These are phyloP conservation scores for Solanum stenotomum DNA, from an alignment of 257 asterid species.

Conservation along the genomic window DNA sequence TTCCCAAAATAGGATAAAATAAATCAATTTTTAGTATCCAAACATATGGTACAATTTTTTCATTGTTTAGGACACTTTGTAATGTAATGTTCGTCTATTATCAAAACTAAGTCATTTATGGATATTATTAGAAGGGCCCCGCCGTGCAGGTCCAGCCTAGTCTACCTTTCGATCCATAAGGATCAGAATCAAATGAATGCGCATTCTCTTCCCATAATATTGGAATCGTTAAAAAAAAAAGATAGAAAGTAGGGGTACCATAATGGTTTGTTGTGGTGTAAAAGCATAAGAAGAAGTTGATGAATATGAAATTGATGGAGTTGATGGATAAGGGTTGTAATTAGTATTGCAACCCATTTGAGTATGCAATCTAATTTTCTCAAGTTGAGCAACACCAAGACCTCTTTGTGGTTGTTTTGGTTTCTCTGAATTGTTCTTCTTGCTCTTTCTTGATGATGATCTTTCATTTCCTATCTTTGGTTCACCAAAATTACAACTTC, in stretches of 20 bases:
- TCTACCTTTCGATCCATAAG: too few relatives aligned
- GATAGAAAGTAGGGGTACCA: constrained; percentile 12
- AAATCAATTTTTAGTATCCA: not conserved
- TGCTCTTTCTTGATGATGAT: constrained; percentile 48
- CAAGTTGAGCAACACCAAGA: constrained; percentile 89
- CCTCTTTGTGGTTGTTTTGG: constrained; percentile 91
- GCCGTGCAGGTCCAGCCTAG: too few relatives aligned
- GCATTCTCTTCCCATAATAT: not conserved
- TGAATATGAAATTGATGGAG: constrained; percentile 29
- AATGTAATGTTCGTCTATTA: not conserved
- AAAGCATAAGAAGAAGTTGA: constrained; percentile 36
- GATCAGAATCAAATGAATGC: not conserved
- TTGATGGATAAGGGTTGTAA: constrained; percentile 39
- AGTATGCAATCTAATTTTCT: constrained; percentile 74
- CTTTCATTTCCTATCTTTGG: constrained; percentile 35
- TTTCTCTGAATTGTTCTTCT: constrained; percentile 52
- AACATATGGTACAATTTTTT: not conserved
- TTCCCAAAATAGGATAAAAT: not conserved
- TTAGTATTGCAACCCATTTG: constrained; percentile 42
- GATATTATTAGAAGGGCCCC: too few relatives aligned
- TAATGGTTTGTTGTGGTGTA: constrained; percentile 35
- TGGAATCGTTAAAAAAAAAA: not conserved
- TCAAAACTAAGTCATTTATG: too few relatives aligned
- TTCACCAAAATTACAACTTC: constrained; percentile 58
- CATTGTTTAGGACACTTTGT: not conserved